Percentiles rank a stretch among this genome's conserved stretches.
These are phyloP conservation scores for Suhomyces vadensis DNA, from an alignment of 805 yeast species.

Conservation along the genomic window DNA sequence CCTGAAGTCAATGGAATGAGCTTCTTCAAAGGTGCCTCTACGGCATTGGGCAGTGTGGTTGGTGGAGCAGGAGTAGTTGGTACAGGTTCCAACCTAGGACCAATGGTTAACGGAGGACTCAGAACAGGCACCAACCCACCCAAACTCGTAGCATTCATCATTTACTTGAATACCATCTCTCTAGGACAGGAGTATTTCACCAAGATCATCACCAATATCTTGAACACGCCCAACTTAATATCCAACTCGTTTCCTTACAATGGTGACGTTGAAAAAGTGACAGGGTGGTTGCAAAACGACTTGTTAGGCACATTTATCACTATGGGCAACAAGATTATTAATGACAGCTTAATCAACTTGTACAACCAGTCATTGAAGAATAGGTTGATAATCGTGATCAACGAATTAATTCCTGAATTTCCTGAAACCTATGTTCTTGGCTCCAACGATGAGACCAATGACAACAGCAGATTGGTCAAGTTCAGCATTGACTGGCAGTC, in stretches of 20 bases:
- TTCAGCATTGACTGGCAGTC: conserved; percentile 68
- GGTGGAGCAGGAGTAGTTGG: conserved; percentile 14
- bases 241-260: conserved; percentile 36
- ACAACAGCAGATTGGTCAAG: conserved; percentile 36
- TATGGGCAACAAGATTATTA: conserved; percentile 19
- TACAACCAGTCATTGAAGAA: conserved; percentile 51
- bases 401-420: conserved; percentile 42
- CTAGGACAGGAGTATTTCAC: conserved; percentile 59
- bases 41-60: conserved; percentile 46
- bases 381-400: conserved; percentile 43
- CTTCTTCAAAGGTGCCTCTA: conserved; percentile 46
- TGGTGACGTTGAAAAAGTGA: conserved; percentile 34
- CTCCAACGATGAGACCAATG: conserved; percentile 30
- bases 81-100: conserved; percentile 23
- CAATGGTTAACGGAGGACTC: conserved; percentile 16
- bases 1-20: conserved; percentile 39
- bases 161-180: conserved; percentile 72
- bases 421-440: conserved; percentile 33
- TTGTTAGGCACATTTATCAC: conserved; percentile 31
- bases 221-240: conserved; percentile 24
- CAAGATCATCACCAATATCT: conserved; percentile 50
- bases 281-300: conserved; percentile 30
- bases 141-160: conserved; percentile 58
- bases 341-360: conserved; percentile 44
- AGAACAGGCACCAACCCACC: conserved; percentile 39